A percentile compares a stretch with the other conserved stretches of the same genome.
These are phyloP conservation scores for Ceriops decandra DNA, from an alignment of 345 rosid genomes.

Conservation along the genomic window DNA sequence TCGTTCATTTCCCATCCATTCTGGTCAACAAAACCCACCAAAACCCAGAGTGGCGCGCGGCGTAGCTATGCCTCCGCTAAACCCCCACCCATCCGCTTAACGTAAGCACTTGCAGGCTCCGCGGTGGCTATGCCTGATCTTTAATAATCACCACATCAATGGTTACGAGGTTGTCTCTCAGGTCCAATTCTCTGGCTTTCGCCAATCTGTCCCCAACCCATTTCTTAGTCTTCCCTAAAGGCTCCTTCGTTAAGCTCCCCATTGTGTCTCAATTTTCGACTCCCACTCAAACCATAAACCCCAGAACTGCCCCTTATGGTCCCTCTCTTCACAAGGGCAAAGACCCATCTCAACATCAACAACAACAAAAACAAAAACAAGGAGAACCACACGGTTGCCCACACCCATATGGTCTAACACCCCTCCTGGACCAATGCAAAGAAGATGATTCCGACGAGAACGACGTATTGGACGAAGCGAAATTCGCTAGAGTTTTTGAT, in stretches of 20 bases:
- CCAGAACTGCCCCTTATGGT: conserved; percentile 43
- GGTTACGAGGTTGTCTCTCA: conserved; percentile 46
- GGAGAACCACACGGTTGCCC: conserved; percentile 12
- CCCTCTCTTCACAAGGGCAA: conserved; percentile 78
- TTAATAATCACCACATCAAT: conserved; percentile 5
- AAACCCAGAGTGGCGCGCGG: too few relatives aligned
- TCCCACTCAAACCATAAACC: conserved; percentile 7
- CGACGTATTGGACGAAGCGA: conserved; percentile 33
- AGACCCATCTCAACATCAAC: conserved; percentile 17
- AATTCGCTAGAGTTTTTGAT: conserved; percentile 58
- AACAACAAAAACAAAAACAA: conserved; percentile 4
- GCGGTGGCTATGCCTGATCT: too few relatives aligned
- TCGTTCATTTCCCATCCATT: too few relatives aligned
- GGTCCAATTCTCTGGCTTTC: conserved; percentile 34
- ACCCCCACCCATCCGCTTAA: too few relatives aligned
- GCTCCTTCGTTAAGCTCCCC: conserved; percentile 14
- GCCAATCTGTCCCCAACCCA: conserved; percentile 25
- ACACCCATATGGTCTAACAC: neutral
- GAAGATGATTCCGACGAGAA: conserved; percentile 15
- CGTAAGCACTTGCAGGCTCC: too few relatives aligned
- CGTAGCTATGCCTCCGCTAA: too few relatives aligned
- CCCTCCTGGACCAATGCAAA: conserved; percentile 3
- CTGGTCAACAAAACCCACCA: too few relatives aligned
- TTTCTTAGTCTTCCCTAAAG: conserved; percentile 32
- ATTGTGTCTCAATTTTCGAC: conserved; percentile 29